Conservation (phyloP, 177 flowering plant genomes). For the Vitis hybrid region DNA sequence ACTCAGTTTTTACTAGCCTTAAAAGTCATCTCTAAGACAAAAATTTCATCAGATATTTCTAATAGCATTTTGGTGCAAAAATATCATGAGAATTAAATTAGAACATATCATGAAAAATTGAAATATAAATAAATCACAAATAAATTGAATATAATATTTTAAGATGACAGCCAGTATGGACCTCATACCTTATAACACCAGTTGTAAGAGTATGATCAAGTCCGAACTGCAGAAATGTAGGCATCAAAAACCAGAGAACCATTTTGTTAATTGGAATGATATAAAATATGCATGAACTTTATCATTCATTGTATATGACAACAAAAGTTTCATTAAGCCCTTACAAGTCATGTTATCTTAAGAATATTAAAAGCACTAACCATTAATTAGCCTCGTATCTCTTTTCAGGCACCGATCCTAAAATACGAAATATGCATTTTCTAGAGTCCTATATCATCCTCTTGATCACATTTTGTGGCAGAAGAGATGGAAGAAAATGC, state of each 20-base stretch:
- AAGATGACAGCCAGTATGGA: not conserved
- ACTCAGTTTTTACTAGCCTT: too few relatives aligned
- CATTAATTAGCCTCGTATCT: too few relatives aligned
- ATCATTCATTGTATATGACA: not conserved
- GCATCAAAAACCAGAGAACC: not conserved
- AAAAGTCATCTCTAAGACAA: too few relatives aligned
- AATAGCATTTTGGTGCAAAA: too few relatives aligned
- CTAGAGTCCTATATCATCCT: not conserved
- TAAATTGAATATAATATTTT: not conserved
- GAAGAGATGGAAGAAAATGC: not conserved
- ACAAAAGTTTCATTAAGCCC: too few relatives aligned
- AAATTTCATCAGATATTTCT: too few relatives aligned
- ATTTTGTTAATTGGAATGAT: not conserved
- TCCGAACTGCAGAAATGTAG: conserved; percentile 71
- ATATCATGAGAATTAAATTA: not conserved
- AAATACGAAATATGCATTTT: not conserved
- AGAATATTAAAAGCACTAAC: not conserved
- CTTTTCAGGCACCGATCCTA: too few relatives aligned
- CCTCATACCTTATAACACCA: conserved; percentile 87
- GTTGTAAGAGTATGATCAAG: conserved; percentile 99
- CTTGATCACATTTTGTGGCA: not conserved
- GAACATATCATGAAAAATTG: not conserved
- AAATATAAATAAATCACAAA: not conserved
- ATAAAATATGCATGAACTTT: not conserved
- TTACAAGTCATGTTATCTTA: too few relatives aligned